Evolutionary conservation across 352 stramenopile genomes (phyloP).

Genomic region (Globisporangium camurandrum): DNA sequence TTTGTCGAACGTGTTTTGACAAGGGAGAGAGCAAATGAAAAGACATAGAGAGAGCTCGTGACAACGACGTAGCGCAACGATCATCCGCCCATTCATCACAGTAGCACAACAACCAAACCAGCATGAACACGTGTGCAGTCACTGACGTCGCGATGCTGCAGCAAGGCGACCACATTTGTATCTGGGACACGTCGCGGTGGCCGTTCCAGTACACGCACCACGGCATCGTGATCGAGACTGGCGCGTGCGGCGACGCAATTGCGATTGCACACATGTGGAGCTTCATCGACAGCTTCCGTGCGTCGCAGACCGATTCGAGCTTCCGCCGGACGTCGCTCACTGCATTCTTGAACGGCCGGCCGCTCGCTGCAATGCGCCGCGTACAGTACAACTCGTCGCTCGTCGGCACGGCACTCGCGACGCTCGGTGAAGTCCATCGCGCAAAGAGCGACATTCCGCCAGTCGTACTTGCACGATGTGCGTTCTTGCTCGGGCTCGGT

Average conservation of each 20-base stretch:
- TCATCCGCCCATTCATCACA: not conserved
- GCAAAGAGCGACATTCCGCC: slow-evolving; percentile 50
- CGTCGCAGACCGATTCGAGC: slow-evolving; percentile 52
- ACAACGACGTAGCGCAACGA: not conserved
- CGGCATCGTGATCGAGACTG: slow-evolving; percentile 49
- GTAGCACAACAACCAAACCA: not conserved
- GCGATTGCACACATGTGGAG: slow-evolving; percentile 68
- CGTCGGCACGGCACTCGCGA: slow-evolving; percentile 43
- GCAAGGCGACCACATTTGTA: slow-evolving; percentile 61
- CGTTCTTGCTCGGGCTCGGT: slow-evolving; percentile 54
- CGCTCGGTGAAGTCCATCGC: slow-evolving; percentile 56
- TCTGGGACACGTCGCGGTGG: slow-evolving; percentile 75
- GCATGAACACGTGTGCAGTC: slow-evolving; percentile 64
- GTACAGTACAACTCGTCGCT: slow-evolving; percentile 76
- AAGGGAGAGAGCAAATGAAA: no score
- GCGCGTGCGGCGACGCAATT: slow-evolving; percentile 34
- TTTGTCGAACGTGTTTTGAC: no score
- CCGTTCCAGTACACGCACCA: slow-evolving; percentile 76
- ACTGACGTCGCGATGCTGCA: slow-evolving; percentile 49
- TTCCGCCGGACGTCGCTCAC: slow-evolving; percentile 62
- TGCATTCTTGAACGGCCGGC: slow-evolving; percentile 59
- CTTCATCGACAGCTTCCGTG: slow-evolving; percentile 41
- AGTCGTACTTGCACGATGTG: slow-evolving; percentile 62
- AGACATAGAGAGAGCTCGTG: no score
- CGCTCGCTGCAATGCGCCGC: slow-evolving; percentile 49